Base-by-base conservation (phyloP, 2,329 filamentous ascomycete species). In the Colletotrichum neosansevieriae region DNA sequence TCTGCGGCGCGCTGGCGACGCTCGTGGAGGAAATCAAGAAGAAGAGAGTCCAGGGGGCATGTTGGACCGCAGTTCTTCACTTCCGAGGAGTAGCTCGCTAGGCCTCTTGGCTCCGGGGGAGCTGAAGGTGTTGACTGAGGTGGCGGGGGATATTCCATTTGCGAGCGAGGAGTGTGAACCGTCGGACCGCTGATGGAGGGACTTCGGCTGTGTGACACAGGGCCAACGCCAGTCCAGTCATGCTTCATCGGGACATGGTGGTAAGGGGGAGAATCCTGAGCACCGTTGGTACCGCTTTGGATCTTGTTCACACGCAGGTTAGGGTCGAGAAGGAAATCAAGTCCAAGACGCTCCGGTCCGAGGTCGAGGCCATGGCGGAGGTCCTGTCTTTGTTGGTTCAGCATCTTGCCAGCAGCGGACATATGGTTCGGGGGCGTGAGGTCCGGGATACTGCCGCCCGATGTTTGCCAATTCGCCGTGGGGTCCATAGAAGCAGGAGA, bases 1-100 rank as follows among this genome's bases (percentile, higher is more conserved):
- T 92, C 86, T 1, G 86, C 86, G 2, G 89, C 86, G 54, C 89
- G 89, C 73, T 91, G 86, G 42, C 85, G 87, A 38, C 91, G 88
- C 73, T 93, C 89, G 29, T 87, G 84, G 32, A 96, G 85, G 74
- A 96, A 97, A 75, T 94, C 91, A 24, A 95, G 85, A 50, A 97
- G 85, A n/a, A 97, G 86, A 47, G 83, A 84, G 75, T 97, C 94
- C 2, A 97, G 84, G 0, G 92, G 88, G 76, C 92, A 96, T 0
- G 92, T 94, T 1, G 93, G 86, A 2, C 84, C 77, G 19, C 86
- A 83, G 74, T 94, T 93, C 69, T 84, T 85, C 56, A 91, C 80
- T 38, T 85, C 79, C 10, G 79, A 77, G n/a, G 53, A 19, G 17
- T 47, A 57, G 36, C 45, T 58, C 2, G 57, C 59, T 15, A 54